Conservation (phyloP, 805 yeast species). For the Ogataea chonburiensis region DNA sequence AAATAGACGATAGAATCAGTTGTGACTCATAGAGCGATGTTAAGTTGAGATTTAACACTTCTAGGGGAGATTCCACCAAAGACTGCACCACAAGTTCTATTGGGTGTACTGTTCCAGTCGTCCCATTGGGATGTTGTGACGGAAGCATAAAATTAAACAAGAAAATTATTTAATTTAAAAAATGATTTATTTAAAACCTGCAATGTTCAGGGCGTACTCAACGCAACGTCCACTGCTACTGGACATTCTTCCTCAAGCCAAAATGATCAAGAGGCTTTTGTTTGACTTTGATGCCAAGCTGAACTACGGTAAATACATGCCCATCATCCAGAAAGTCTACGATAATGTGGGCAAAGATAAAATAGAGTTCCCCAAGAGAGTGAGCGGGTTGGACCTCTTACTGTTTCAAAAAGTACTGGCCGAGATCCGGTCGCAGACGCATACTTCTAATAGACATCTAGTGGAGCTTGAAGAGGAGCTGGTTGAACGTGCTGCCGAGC, state of each 20-base stretch:
- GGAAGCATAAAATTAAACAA: slow-evolving; percentile 5
- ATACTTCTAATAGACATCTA: slow-evolving; percentile 54
- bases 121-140: no score
- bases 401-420: slow-evolving; percentile 65
- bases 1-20: slow-evolving; percentile 47
- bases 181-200: slow-evolving; percentile 1
- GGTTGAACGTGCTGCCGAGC: slow-evolving; percentile 80
- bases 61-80: slow-evolving; percentile 53
- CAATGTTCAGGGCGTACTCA: slow-evolving; percentile 1
- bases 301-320: slow-evolving; percentile 51
- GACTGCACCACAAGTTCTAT: slow-evolving; percentile 59
- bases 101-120: slow-evolving; percentile 49
- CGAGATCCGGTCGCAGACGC: slow-evolving; percentile 58
- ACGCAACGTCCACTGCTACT: slow-evolving; percentile 38
- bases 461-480: slow-evolving; percentile 66
- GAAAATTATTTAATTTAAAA: slow-evolving; percentile 2
- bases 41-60: slow-evolving; percentile 47
- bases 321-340: slow-evolving; percentile 53
- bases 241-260: slow-evolving; percentile 57
- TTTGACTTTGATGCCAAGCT: slow-evolving; percentile 66
- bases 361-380: slow-evolving; percentile 31
- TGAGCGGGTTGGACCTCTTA: slow-evolving; percentile 60
- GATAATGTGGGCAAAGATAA: slow-evolving; percentile 39
- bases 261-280: slow-evolving; percentile 53
- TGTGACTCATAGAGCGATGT: slow-evolving; percentile 58